Evolutionary conservation across 2,329 filamentous ascomycete species (phyloP).

Genomic region (Berkeleyomyces basicola): DNA sequence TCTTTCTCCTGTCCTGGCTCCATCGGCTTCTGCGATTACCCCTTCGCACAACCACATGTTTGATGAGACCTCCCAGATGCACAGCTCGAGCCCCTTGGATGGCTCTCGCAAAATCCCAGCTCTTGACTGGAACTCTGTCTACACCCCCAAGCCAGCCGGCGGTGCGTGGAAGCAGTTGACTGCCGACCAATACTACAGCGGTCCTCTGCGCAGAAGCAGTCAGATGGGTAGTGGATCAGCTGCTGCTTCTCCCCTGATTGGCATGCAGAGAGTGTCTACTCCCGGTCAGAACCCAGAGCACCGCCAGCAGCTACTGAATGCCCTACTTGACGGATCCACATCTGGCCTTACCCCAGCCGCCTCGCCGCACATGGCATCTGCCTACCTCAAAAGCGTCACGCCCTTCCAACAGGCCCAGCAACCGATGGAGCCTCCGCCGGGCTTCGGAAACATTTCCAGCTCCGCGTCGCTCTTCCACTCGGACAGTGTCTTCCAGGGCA

Average conservation of each 20-base stretch:
- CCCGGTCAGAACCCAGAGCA: slow-evolving; percentile 2
- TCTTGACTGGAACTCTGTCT: slow-evolving; percentile 11
- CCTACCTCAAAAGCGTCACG: slow-evolving; percentile 7
- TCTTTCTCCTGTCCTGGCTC: background rate
- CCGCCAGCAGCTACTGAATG: slow-evolving; percentile 6
- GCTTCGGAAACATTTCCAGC: background rate
- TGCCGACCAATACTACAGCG: slow-evolving; percentile 13
- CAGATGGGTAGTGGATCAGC: slow-evolving; percentile 1
- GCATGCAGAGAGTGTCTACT: background rate
- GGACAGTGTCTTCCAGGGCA: background rate
- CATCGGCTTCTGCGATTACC: background rate
- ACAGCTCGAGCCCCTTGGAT: background rate
- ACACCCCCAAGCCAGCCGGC: slow-evolving; percentile 11
- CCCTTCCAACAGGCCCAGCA: slow-evolving; percentile 2
- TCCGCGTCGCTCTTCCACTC: background rate
- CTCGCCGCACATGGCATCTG: background rate
- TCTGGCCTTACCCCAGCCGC: slow-evolving; percentile 1
- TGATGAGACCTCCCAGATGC: background rate
- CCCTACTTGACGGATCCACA: background rate
- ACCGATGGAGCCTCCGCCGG: slow-evolving; percentile 1
- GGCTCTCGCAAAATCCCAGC: slow-evolving; percentile 7
- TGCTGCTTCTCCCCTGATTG: slow-evolving; percentile 5
- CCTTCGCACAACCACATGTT: background rate
- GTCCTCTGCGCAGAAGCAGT: slow-evolving; percentile 3
- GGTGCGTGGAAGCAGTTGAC: slow-evolving; percentile 11